Percentiles rank a stretch among this genome's conserved stretches.
Conservation (phyloP, 1,284 basidiomycete species). For the Wallemia mellicola region DNA sequence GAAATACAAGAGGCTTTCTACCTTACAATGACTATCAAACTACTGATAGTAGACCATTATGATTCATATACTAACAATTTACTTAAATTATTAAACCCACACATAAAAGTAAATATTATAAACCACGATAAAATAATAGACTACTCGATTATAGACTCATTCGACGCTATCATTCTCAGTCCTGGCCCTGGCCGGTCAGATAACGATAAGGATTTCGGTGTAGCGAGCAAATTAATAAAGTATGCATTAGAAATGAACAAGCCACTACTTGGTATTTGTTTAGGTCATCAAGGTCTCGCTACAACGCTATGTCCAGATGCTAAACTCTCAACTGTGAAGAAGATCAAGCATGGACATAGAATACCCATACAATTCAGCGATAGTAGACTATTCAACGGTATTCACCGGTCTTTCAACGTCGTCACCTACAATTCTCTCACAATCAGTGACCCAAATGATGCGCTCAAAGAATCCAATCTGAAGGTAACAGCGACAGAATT, state of each 20-base stretch:
- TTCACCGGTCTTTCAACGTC: conserved; percentile 20
- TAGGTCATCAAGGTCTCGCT: conserved; percentile 71
- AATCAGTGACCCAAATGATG: conserved; percentile 15
- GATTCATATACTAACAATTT: conserved; percentile 53
- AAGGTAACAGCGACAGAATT: background rate
- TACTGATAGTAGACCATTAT: conserved; percentile 48
- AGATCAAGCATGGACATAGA: conserved; percentile 39
- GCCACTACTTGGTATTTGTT: conserved; percentile 62
- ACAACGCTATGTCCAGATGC: conserved; percentile 11
- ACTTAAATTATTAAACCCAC: background rate
- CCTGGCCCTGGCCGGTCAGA: conserved; percentile 56
- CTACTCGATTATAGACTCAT: conserved; percentile 22
- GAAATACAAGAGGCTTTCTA: too few species aligned
- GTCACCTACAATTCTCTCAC: conserved; percentile 36
- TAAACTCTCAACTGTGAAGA: conserved; percentile 16
- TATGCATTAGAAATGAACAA: conserved; percentile 23
- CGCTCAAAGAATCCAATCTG: background rate
- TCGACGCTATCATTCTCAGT: conserved; percentile 38
- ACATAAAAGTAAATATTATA: conserved; percentile 21
- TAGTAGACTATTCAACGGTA: conserved; percentile 29
- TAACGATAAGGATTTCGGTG: conserved; percentile 28
- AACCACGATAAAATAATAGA: conserved; percentile 33
- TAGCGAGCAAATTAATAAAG: conserved; percentile 35
- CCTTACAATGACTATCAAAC: conserved; percentile 6
- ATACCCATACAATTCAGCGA: conserved; percentile 30